Conservation (phyloP, 495 filamentous ascomycete species). For the Neurospora pannonica region DNA sequence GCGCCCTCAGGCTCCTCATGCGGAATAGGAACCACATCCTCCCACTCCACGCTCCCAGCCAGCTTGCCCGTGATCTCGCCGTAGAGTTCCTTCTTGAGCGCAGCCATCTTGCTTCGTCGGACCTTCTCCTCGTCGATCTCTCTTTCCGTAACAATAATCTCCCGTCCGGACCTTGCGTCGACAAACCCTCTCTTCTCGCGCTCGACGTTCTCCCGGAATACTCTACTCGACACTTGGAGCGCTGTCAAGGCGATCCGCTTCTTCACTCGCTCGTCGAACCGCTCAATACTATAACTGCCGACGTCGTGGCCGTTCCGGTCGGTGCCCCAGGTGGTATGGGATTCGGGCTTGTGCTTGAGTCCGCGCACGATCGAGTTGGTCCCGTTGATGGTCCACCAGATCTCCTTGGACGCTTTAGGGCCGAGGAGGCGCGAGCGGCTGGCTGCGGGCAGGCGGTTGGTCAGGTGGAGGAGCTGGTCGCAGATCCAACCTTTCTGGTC, state of each 20-base stretch:
- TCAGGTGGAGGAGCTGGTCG: conserved; percentile 16
- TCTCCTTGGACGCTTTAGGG: conserved; percentile 36
- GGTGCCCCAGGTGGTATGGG: conserved; percentile 27
- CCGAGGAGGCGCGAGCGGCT: conserved; percentile 22
- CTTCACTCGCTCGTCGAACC: conserved; percentile 25
- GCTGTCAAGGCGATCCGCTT: conserved; percentile 19
- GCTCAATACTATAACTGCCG: conserved; percentile 27
- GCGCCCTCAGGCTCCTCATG: conserved; percentile 73
- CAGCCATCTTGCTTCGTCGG: conserved; percentile 35
- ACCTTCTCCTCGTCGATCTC: conserved; percentile 37
- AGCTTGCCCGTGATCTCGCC: conserved; percentile 43
- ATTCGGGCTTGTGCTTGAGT: conserved; percentile 12
- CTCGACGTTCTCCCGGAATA: conserved; percentile 20
- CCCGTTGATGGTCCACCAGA: conserved; percentile 39
- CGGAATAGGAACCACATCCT: conserved; percentile 71
- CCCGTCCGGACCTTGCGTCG: conserved; percentile 9
- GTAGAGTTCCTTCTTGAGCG: conserved; percentile 30
- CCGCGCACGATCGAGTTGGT: conserved; percentile 31
- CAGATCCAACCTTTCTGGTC: conserved; percentile 26
- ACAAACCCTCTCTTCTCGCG: conserved; percentile 9
- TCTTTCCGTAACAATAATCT: conserved; percentile 21
- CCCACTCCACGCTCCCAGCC: conserved; percentile 64
- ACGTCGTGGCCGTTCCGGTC: conserved; percentile 34
- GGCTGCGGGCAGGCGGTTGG: conserved; percentile 19
- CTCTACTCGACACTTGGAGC: conserved; percentile 17